Base-by-base conservation (phyloP, 306 rosid genomes). In the Quercus bicolor region DNA sequence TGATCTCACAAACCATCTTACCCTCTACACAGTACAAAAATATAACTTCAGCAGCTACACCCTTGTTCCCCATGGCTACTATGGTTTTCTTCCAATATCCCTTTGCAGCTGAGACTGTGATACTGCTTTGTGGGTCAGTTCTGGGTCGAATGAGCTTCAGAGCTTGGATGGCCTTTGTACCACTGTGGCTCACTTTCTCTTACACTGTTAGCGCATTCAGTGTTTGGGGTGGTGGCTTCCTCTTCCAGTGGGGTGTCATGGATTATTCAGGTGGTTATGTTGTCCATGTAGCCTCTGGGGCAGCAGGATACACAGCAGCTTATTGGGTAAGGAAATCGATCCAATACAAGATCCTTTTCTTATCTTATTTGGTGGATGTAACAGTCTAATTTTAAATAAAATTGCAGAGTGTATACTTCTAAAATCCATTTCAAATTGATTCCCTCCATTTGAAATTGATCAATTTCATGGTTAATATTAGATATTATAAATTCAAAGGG, bases 221-320 rank as follows among this genome's bases (percentile, higher is more conserved):
- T 40, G 68, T 81, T 5, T 83, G 89, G 87, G 89, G 87, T 31
- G 89, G 87, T 5, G 89, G 89, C 3, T 85, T 85, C 78, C 84
- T 85, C 56, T 82, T 82, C 70, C 87, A 86, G n/a, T 86, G 89
- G 89, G 89, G 89, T 16, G 83, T 77, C 43, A 86, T 83, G 20
- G 89, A 86, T 74, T 83, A 83, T 55, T 80, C 84, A 6, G 89
- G 89, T 2, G 86, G 87, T 29, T 86, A 83, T 43, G 87, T 86
- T 4, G 74, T 86, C 61, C 89, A 86, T 70, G 79, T 85, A 70
- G 78, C 89, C 18, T 80, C 89, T 52, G 89, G 89, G 14, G 21
- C 77, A 12, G 83, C 89, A 15, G 89, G 89, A 61, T 64, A 52
- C 74, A 77, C 74, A 29, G 80, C 80, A 28, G 80, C 80, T 29